Evolutionary conservation across 1,284 basidiomycete species (phyloP).

Genomic region (Ustilago hordei): DNA sequence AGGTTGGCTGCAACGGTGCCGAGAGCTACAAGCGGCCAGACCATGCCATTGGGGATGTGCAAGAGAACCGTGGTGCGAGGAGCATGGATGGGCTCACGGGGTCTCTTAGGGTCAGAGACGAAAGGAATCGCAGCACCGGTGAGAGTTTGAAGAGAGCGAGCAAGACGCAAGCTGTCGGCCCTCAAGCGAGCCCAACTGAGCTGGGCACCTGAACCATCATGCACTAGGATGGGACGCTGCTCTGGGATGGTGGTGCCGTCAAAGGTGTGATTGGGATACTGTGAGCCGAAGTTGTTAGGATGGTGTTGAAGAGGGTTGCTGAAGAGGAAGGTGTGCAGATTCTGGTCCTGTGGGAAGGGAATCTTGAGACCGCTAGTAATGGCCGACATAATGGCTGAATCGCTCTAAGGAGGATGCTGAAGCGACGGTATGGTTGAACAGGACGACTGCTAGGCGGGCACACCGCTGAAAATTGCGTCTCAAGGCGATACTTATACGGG

Average conservation of each 20-base stretch:
- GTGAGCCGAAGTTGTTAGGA: conserved; percentile 30
- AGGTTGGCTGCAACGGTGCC: conserved; percentile 61
- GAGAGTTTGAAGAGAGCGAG: conserved; percentile 44
- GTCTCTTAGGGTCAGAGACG: conserved; percentile 14
- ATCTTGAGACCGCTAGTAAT: conserved; percentile 30
- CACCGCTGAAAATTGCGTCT: not conserved
- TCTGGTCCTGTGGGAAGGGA: conserved; percentile 38
- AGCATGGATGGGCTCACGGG: conserved; percentile 51
- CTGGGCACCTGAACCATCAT: conserved; percentile 49
- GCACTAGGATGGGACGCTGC: conserved; percentile 48
- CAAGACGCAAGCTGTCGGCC: conserved; percentile 53
- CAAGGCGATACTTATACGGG: not conserved
- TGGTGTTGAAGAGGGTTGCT: conserved; percentile 53
- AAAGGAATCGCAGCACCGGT: conserved; percentile 33
- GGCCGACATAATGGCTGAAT: conserved; percentile 13
- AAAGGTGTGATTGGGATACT: conserved; percentile 45
- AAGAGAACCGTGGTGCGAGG: conserved; percentile 67
- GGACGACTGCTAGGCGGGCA: not conserved
- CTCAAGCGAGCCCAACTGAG: conserved; percentile 46
- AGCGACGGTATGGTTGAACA: not conserved
- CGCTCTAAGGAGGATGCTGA: not conserved
- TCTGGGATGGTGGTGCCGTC: conserved; percentile 42
- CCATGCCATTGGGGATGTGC: conserved; percentile 70
- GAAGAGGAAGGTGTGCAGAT: conserved; percentile 51
- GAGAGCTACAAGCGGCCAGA: conserved; percentile 67